Base-by-base conservation (phyloP, 345 rosid genomes). In the Lumnitzera littorea region DNA sequence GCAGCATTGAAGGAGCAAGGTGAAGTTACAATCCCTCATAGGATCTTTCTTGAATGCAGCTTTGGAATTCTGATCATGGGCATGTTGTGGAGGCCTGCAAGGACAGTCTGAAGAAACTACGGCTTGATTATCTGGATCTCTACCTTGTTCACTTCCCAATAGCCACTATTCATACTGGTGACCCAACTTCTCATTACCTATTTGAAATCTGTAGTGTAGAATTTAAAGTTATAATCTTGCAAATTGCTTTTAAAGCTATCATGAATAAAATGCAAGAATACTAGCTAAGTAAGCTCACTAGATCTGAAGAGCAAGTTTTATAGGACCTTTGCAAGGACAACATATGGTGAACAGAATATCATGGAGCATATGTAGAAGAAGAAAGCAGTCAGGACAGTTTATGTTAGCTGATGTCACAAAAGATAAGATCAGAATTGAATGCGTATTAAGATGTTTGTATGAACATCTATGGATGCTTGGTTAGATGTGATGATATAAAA, bases 41-140 rank as follows among this genome's bases (percentile, higher is more conserved):
- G 20, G 48, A 41, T 53, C 15, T 15, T 5, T 24, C 16, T 1
- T 46, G 17, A 11, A 25, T 56, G 57, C 84, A 91, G 98, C 86
- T 91, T 13, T 91, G 98, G 98, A 91, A 89, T 69, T 87, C 96
- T n/a, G 95, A 91, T 60, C 98, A 91, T 51, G 91, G 91, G 5
- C 98, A 91, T 73, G 92, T 83, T 48, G 50, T 78, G 10, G 96
- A 89, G 78, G 96, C 96, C 3, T 91, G 92, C 75, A 85, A 81
- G 66, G 91, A 79, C 68, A 89, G 98, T 72, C 77, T 89, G 61
- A 85, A 89, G 74, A 89, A 91, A 72, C 95, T 91, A 55, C 89
- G 72, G 79, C 86, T 89, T 48, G 89, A 91, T 62, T 91, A 89
- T 66, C 82, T 91, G 50, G 98, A 91, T 62, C 87, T 91, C 61